Evolutionary conservation across 148 eudicot species (phyloP), one percentile per base, ranked within the genome.

Genomic region (Persicaria tinctoria): DNA sequence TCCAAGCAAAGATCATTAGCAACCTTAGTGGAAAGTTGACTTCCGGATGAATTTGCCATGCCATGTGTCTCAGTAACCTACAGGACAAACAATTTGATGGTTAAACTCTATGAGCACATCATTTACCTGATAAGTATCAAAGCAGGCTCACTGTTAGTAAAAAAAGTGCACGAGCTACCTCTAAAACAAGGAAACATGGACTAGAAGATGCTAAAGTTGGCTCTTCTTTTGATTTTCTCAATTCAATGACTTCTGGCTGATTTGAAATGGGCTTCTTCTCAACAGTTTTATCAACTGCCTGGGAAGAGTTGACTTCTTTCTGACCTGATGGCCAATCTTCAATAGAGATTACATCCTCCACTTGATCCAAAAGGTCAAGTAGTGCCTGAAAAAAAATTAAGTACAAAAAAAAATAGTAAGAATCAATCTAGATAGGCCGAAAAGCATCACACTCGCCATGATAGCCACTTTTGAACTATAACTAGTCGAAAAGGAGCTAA

Each of bases 331-430:
- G 76, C 69, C 80, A 51, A 70, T 80, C 87, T 68, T 92, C 93
- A 72, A 80, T 84, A 45, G 93, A 83, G 68, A 92, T 82, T 41
- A 79, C 98, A 86, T 82, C 88, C 75, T 89, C 92, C 68, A 92
- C 98, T 84, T 92, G 89, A 84, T 95, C 97, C 78, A 95, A 79
- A 74, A 95, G 94, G 69, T 95, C 97, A 74, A 95, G 89, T 74
- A 95, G 80, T 50, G 92, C 94, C 99, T 95, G 53, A 80, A 62
- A 54, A 72, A 76, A 74, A 45, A 51, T 23, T 60, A 77, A 50
- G 38, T 16, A 51, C 51, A 70, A 53, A 23, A 23, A 73, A 57
- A 51, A 20, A 16, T 50, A 66, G 72, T 48, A 84, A 68, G 13
- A 8, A 5, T 14, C 12, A 38, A 70, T 49, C 54, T 49, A 6